Conservation (phyloP, 257 asterid genomes). For the Nicotiana benthamiana region DNA sequence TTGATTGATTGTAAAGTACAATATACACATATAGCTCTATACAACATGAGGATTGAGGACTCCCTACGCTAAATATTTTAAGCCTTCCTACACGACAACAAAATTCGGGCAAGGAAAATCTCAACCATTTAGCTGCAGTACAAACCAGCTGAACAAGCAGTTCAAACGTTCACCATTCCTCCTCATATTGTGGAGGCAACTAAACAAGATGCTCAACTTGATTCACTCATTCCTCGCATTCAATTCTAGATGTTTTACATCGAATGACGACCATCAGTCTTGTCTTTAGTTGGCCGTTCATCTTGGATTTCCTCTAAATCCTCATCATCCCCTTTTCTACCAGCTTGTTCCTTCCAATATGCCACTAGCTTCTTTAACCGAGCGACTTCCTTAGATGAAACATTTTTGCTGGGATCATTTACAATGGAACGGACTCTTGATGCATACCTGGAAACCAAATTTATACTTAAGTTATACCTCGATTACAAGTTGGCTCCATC, state of each 20-base stretch:
- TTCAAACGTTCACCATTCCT: not conserved
- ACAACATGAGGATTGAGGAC: slow-evolving; percentile 9
- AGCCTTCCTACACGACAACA: not conserved
- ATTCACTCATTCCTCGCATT: not conserved
- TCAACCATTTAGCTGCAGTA: not conserved
- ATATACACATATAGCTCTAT: not conserved
- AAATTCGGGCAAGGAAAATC: slow-evolving; percentile 5
- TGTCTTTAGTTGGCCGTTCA: slow-evolving; percentile 47
- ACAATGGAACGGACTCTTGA: slow-evolving; percentile 86
- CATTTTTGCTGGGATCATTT: slow-evolving; percentile 86
- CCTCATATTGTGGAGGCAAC: not conserved
- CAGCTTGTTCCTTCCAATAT: slow-evolving; percentile 90
- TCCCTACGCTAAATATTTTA: not conserved
- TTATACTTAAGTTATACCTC: not conserved
- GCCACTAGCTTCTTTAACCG: slow-evolving; percentile 73
- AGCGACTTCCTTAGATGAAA: slow-evolving; percentile 86
- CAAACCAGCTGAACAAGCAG: slow-evolving; percentile 1
- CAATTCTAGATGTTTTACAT: slow-evolving; percentile 29
- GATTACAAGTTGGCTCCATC: not conserved
- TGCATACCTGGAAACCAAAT: slow-evolving; percentile 53
- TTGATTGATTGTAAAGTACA: not conserved
- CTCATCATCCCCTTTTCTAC: slow-evolving; percentile 71
- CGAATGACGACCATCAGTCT: slow-evolving; percentile 60
- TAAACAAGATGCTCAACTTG: slow-evolving; percentile 5
- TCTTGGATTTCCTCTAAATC: slow-evolving; percentile 86